Base-by-base conservation (phyloP, 768 basidiomycete genomes). In the Tubosaeta brunneosetosa region DNA sequence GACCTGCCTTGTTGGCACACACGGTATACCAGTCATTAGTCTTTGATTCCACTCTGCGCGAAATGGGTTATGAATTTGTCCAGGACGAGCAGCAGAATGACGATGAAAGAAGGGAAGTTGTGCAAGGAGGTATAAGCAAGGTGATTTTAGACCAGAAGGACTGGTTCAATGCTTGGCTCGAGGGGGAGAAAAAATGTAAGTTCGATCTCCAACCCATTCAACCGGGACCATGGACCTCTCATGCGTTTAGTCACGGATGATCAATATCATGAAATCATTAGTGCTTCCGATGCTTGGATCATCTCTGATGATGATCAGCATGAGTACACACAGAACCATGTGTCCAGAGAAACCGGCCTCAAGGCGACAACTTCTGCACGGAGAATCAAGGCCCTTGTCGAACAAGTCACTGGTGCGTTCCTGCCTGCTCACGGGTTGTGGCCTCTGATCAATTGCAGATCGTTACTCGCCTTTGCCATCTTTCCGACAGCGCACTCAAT, bases 111-210 rank as follows among this genome's bases (percentile, higher is more conserved):
- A 60, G 55, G 31, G 63, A 63, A 25, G 50, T 51, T 16, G 69
- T 72, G 26, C 92, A 88, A 88, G 76, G 83, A 51, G 94, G 97
- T 0, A 73, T 92, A 33, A 87, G 89, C 57, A 85, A 85, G 25
- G 78, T 91, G 19, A 82, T 99, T 10, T 76, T 99, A 4, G 89
- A 85, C 7, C 82, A 85, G 55, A 77, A 81, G 48, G 87, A 90
- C 51, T 98, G 94, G 94, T 97, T 94, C 63, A 81, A 86, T 38
- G 78, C 82, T 3, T 99, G 97, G 97, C 68, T 97, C 32, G 79
- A 82, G 29, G 94, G 89, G 14, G 97, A 99, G 71, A 85, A 85
- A 61, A 78, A 82, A 61, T 98, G 95, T 94, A 63, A 62, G 92
- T 71, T 43, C 1, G 14, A 48, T 32, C 17, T 45, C 22, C 25